Conservation (phyloP, 2,329 filamentous ascomycete genomes). For the Macroventuria anomochaeta region DNA sequence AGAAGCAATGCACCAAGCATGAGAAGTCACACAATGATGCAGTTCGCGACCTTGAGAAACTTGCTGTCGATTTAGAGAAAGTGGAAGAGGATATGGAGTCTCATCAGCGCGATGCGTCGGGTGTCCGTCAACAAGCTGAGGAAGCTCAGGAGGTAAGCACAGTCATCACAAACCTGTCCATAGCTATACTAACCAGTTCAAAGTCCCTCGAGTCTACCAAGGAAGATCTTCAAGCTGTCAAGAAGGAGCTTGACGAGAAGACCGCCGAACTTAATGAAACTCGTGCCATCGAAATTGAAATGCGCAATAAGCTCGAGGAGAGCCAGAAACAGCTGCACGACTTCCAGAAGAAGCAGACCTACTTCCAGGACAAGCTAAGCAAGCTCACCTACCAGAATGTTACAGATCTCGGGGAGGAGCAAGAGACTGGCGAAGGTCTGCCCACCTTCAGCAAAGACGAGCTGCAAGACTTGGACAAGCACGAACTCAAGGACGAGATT, state of each 20-base stretch:
- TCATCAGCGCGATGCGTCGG: slow-evolving; percentile 77
- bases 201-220: slow-evolving; percentile 77
- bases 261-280: slow-evolving; percentile 58
- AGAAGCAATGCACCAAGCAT: slow-evolving; percentile 88
- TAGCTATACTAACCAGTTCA: slow-evolving; percentile 25
- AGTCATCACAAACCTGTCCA: background rate
- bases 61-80: slow-evolving; percentile 75
- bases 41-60: slow-evolving; percentile 75
- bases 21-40: slow-evolving; percentile 83
- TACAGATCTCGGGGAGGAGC: slow-evolving; percentile 63
- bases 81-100: slow-evolving; percentile 79
- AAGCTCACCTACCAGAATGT: slow-evolving; percentile 86
- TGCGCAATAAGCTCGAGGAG: slow-evolving; percentile 97
- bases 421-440: slow-evolving; percentile 58
- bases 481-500: slow-evolving; percentile 68
- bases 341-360: slow-evolving; percentile 80
- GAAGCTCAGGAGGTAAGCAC: slow-evolving; percentile 71
- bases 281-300: slow-evolving; percentile 82
- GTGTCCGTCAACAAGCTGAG: slow-evolving; percentile 74
- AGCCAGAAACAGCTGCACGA: slow-evolving; percentile 88
- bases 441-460: slow-evolving; percentile 80
- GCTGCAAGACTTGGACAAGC: slow-evolving; percentile 68
- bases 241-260: slow-evolving; percentile 86
- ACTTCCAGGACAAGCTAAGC: slow-evolving; percentile 88
- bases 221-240: slow-evolving; percentile 77